phyloP scores from a whole-genome alignment of 106 monocot species.

The Platanthera zijinensis region DNA sequence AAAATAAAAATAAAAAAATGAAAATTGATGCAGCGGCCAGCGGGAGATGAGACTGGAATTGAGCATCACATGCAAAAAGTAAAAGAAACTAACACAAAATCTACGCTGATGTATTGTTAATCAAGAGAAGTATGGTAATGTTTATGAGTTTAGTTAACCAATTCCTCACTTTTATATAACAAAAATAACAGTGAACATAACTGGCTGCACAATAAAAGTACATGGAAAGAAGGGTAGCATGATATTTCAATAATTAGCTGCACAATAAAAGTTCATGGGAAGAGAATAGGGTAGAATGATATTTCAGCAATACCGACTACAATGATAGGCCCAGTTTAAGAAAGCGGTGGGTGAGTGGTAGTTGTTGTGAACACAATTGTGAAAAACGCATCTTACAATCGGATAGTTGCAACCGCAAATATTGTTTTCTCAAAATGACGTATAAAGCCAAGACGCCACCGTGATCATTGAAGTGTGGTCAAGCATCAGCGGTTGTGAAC shows the following conservation, averaged over 20 bases:
- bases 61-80: not conserved
- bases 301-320: not conserved
- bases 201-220: not conserved
- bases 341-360: too few relatives aligned
- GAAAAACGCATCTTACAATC: too few relatives aligned
- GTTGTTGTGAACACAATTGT: too few relatives aligned
- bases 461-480: too few relatives aligned
- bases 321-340: not conserved
- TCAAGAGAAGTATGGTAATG: not conserved
- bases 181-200: not conserved
- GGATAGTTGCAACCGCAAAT: too few relatives aligned
- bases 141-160: not conserved
- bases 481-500: too few relatives aligned
- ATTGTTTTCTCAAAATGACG: too few relatives aligned
- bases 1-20: not conserved
- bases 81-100: constrained; percentile 1
- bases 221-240: not conserved
- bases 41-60: not conserved
- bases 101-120: not conserved
- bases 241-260: not conserved
- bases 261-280: not conserved
- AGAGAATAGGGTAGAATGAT: not conserved
- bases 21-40: not conserved
- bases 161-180: not conserved
- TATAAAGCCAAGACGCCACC: too few relatives aligned